These are phyloP conservation scores for Fraxinus velutina DNA, from an alignment of 305 asterid genomes.

Conservation along the genomic window DNA sequence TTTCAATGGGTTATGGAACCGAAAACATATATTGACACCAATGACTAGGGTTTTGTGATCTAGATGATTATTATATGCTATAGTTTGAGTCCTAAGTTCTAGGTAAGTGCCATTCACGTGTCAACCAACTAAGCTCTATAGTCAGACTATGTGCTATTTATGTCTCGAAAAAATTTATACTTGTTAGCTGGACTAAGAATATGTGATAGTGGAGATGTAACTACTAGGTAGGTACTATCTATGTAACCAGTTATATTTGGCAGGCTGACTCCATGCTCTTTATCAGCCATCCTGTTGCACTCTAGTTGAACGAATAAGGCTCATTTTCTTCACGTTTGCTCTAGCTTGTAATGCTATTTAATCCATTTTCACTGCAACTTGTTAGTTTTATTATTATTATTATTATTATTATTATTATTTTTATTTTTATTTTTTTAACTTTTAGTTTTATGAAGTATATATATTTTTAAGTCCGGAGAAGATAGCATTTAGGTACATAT, in stretches of 20 bases:
- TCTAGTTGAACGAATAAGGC: not conserved
- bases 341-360: not conserved
- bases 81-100: not conserved
- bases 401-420: not conserved
- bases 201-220: not conserved
- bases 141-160: not conserved
- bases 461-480: not conserved
- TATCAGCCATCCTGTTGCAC: not conserved
- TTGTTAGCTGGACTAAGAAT: not conserved
- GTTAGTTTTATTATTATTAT: not conserved
- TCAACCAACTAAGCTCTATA: not conserved
- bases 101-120: not conserved
- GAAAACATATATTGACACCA: not conserved
- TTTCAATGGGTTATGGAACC: not conserved
- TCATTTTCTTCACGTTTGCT: not conserved
- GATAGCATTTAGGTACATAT: not conserved
- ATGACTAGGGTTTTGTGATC: not conserved
- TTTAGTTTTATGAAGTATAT: not conserved
- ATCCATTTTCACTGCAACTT: not conserved
- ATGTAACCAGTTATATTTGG: not conserved
- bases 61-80: not conserved
- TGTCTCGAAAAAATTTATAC: not conserved
- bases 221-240: not conserved
- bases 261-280: not conserved
- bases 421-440: not conserved